Evolutionary conservation across 768 basidiomycete genomes (phyloP), one percentile per base, ranked within the genome.

Genomic region (Serendipita sp.): DNA sequence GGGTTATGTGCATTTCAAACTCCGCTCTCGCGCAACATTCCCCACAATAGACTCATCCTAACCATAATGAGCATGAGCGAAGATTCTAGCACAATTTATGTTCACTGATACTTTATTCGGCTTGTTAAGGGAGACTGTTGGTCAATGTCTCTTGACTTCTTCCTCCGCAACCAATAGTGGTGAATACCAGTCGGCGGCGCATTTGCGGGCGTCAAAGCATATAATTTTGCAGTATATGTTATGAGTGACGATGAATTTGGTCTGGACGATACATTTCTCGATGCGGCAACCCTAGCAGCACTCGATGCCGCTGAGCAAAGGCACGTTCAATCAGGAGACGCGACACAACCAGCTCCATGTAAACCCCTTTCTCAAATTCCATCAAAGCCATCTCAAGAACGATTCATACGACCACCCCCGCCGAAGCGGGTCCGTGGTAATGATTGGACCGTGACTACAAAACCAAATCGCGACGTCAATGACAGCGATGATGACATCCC

Each of bases 191-290:
- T 41, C 38, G 7, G 13, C 7, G 38, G 38, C 7, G 38, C 38
- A 13, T 7, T 41, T 41, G 5, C 38, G 13, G 13, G 7, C 38
- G 38, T 41, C 13, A 13, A 41, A 41, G 38, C 38, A 7, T 13
- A 7, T 13, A 41, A 41, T 41, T 23, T 23, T 41, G 38, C 38
- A 13, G 5, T 41, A 41, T 41, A 36, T 30, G 35, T 23, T 8
- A 60, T 60, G 56, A 60, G 56, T 36, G 56, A 60, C 35, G 56
- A 60, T 35, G 56, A 60, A 8, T 60, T 60, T 32, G 56, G 32
- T 32, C n/a, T 60, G 10, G 35, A 28, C 28, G 35, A 36, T 60
- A 28, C 13, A 11, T 30, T 38, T 28, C 35, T 60, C 34, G 56
- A 60, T 28, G 56, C 23, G 16, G 56, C 56, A 36, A 35, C 23